phyloP scores from a whole-genome alignment of 306 rosid species.

The Abrus pulchellus region DNA sequence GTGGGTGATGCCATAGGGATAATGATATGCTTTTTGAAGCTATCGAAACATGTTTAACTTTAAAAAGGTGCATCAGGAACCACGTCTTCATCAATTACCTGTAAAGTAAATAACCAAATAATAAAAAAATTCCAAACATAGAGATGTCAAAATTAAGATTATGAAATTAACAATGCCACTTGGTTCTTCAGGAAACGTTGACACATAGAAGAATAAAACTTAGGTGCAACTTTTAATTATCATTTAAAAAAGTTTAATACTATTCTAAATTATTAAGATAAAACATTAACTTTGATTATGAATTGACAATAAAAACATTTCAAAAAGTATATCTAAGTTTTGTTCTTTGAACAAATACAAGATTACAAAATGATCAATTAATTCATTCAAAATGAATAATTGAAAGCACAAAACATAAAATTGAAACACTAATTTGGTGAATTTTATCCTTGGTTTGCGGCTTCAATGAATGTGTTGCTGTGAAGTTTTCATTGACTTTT shows the following conservation, averaged over 20 bases:
- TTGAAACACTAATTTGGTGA: conserved; percentile 7
- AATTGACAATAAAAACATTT: too few relatives aligned
- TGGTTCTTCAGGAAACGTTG: too few relatives aligned
- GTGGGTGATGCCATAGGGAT: conserved; percentile 48
- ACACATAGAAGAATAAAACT: too few relatives aligned
- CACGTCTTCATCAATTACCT: conserved; percentile 11
- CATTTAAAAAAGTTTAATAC: too few relatives aligned
- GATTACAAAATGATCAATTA: too few relatives aligned
- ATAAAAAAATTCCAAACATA: neutral
- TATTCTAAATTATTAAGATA: too few relatives aligned
- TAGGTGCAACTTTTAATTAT: too few relatives aligned
- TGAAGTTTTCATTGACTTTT: conserved; percentile 38
- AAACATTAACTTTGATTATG: too few relatives aligned
- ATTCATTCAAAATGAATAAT: too few relatives aligned
- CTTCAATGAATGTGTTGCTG: conserved; percentile 29
- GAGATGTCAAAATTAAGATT: neutral
- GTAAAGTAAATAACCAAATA: neutral
- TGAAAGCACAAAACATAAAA: neutral
- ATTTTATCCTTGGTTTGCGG: neutral
- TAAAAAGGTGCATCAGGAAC: conserved; percentile 12
- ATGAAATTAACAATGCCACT: too few relatives aligned
- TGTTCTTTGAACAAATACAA: too few relatives aligned
- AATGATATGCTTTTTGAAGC: conserved; percentile 42
- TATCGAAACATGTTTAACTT: conserved; percentile 39
- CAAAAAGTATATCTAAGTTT: too few relatives aligned